Base-by-base conservation (phyloP, 768 basidiomycete genomes). In the Lentinula guzmanii region DNA sequence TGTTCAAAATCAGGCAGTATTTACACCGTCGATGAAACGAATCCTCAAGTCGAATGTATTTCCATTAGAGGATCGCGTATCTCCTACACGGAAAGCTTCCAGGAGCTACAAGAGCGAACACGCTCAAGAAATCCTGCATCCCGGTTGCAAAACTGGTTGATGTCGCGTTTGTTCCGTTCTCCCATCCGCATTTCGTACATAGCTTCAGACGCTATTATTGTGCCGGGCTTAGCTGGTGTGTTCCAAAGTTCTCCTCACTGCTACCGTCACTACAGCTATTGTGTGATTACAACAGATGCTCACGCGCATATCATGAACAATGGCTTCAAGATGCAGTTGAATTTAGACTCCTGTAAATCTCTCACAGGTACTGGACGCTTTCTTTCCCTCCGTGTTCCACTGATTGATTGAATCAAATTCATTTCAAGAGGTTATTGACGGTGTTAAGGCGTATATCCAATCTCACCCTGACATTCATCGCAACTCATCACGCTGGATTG, bases 301-400 rank as follows among this genome's bases (percentile, higher is more conserved):
- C 92, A 94, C 71, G 91, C 86, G 0, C 93, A 95, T 69, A 73
- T 93, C 18, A 68, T 93, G 37, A 77, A 83, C 34, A 90, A 92
- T 64, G 93, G 93, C 1, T 85, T 82, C 63, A 87, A 85, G 71
- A 77, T 76, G 71, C 80, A 87, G 58, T 81, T 94, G 3, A 80
- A 85, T 48, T 75, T 95, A 1, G 74, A 79, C n/a, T 80, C 77
- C 9, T 79, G 86, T 31, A 68, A 66, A 5, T 89, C 89, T 0
- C 73, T 88, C 1, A 69, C 81, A 66, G 90, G 91, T 89, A 64
- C 8, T 70, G 53, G 16, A 16, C 0, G 52, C 15, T 33, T 7
- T 33, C 34, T 4, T n/a, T 15, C 21, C 9, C 21, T 8, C 9
- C 11, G 7, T 31, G 21, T 15, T 21, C 35, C 13, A 34, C 16